Percentiles rank a stretch among this genome's conserved stretches.
phyloP scores from a whole-genome alignment of 768 basidiomycete species.

The Fomitopsis serialis region DNA sequence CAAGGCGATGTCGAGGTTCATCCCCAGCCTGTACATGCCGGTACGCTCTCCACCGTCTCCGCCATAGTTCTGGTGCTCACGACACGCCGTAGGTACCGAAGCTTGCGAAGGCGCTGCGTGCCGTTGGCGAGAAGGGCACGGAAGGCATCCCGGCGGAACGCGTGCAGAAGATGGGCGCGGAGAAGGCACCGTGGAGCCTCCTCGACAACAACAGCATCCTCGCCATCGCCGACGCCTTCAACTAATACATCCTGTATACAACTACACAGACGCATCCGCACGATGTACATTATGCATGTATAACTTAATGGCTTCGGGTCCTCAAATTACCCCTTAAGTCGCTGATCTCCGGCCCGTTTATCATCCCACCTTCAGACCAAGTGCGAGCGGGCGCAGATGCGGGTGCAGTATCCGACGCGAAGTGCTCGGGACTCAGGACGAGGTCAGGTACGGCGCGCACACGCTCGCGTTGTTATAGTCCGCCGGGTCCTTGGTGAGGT shows the following conservation, averaged over 20 bases:
- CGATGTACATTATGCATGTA: too few species aligned
- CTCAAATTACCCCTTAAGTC: too few species aligned
- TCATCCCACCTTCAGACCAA: too few species aligned
- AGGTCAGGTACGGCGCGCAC: constrained; percentile 45
- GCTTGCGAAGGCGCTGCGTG: constrained; percentile 48
- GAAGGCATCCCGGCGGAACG: constrained; percentile 34
- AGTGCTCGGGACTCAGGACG: not conserved
- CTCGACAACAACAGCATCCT: constrained; percentile 36
- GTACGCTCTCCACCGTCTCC: not conserved
- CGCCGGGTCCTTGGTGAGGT: constrained; percentile 60
- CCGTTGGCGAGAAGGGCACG: constrained; percentile 53
- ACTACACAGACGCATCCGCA: not conserved
- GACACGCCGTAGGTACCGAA: constrained; percentile 35
- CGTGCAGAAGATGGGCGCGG: constrained; percentile 35
- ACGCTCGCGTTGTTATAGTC: constrained; percentile 50
- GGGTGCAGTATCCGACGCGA: too few species aligned
- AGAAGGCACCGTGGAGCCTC: constrained; percentile 43
- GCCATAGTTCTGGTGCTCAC: not conserved
- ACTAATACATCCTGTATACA: not conserved
- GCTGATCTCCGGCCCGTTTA: too few species aligned
- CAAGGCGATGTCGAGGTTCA: constrained; percentile 1
- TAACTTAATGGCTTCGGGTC: too few species aligned
- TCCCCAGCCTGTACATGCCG: constrained; percentile 4
- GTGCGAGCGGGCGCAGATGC: too few species aligned
- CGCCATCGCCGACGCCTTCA: not conserved